These are phyloP conservation scores for Ganoderma lingzhi DNA, from an alignment of 1,284 basidiomycete genomes.

Conservation along the genomic window DNA sequence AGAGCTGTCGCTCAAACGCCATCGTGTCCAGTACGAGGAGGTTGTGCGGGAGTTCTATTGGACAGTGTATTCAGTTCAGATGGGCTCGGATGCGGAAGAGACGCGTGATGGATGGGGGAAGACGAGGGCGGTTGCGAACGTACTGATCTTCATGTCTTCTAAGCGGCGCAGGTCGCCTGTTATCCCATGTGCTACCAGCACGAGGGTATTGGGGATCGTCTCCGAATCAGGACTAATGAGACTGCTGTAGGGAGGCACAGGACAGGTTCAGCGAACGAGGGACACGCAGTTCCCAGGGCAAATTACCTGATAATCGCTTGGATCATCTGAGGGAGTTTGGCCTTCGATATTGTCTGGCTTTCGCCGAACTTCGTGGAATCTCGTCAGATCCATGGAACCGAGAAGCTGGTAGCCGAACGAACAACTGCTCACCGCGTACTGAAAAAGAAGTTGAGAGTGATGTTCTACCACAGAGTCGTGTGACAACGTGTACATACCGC, in stretches of 20 bases:
- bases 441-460: constrained; percentile 21
- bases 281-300: constrained; percentile 8
- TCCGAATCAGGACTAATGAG: constrained; percentile 84
- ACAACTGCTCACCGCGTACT: constrained; percentile 69
- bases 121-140: constrained; percentile 36
- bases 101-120: constrained; percentile 3
- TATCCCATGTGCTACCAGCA: constrained; percentile 78
- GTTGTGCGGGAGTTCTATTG: constrained; percentile 75
- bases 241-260: constrained; percentile 52
- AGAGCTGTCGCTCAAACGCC: constrained; percentile 66
- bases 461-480: constrained; percentile 24
- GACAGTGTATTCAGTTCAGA: constrained; percentile 24
- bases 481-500: constrained; percentile 57
- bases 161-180: constrained; percentile 62
- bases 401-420: constrained; percentile 16
- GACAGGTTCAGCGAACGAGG: constrained; percentile 15
- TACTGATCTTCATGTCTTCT: constrained; percentile 81
- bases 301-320: constrained; percentile 77
- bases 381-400: constrained; percentile 30
- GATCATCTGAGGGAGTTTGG: constrained; percentile 74
- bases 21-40: constrained; percentile 75
- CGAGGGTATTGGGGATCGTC: constrained; percentile 72
- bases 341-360: constrained; percentile 74
- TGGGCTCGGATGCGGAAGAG: constrained; percentile 28
- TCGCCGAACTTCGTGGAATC: constrained; percentile 70